Percentiles rank a stretch among this genome's conserved stretches.
Conservation (phyloP, 129 eudicot genomes). For the Flaveria linearis region DNA sequence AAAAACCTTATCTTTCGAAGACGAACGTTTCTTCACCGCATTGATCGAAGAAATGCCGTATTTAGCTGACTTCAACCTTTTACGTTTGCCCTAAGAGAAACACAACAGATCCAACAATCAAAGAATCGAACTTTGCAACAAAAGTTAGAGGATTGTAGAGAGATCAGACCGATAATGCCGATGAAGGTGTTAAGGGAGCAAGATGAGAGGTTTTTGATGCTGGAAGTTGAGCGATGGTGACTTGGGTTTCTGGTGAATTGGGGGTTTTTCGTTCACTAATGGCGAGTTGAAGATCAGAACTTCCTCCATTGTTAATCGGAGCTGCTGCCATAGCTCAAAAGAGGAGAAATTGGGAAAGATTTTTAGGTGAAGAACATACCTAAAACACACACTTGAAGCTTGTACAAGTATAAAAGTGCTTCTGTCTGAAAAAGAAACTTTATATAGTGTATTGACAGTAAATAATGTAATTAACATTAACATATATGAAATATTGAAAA, state of each 20-base stretch:
- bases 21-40: conserved; percentile 35
- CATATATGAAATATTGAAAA: too few species aligned
- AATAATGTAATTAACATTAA: too few species aligned
- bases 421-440: too few species aligned
- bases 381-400: too few species aligned
- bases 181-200: conserved; percentile 31
- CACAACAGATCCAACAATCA: conserved; percentile 46
- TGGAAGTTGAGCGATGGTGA: conserved; percentile 24
- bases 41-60: background rate
- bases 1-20: conserved; percentile 42
- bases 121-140: background rate
- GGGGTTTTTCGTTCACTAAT: background rate
- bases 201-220: background rate
- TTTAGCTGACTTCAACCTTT: conserved; percentile 33
- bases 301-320: background rate
- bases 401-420: too few species aligned
- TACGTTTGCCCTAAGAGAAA: conserved; percentile 48
- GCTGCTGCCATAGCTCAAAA: conserved; percentile 1
- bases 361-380: background rate
- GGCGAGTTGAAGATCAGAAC: conserved; percentile 17
- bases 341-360: background rate
- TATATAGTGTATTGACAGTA: too few species aligned
- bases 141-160: background rate
- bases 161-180: conserved; percentile 23
- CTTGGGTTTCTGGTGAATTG: conserved; percentile 10